A percentile compares a stretch with the other conserved stretches of the same genome.
Evolutionary conservation across 768 basidiomycete genomes (phyloP).

Genomic region (Tulasnella calospora): DNA sequence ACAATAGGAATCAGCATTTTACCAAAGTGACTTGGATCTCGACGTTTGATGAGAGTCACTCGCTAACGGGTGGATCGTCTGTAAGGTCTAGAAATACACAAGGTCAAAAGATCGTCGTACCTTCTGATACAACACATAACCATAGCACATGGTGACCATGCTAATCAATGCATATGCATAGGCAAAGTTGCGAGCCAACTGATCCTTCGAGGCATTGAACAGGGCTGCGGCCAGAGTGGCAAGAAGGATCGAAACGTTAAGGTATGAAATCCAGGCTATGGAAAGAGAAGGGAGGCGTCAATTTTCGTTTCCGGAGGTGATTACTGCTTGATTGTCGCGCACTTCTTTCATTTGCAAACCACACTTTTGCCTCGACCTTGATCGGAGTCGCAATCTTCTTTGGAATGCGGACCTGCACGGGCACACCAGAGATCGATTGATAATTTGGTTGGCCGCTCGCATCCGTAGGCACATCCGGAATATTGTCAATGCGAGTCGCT

Average conservation of each 20-base stretch:
- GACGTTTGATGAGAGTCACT: constrained; percentile 81
- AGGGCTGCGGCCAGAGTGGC: constrained; percentile 81
- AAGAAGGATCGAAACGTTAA: constrained; percentile 77
- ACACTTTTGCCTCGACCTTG: constrained; percentile 90
- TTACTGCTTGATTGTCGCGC: constrained; percentile 32
- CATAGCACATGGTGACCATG: constrained; percentile 72
- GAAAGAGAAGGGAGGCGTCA: neutral
- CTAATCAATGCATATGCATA: constrained; percentile 79
- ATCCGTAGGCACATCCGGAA: constrained; percentile 53
- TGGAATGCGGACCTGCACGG: constrained; percentile 64
- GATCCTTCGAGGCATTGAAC: constrained; percentile 76
- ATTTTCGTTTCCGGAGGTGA: neutral
- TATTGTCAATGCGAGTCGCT: constrained; percentile 68
- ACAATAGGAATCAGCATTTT: constrained; percentile 12
- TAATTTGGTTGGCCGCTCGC: constrained; percentile 58
- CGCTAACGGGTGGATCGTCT: constrained; percentile 41
- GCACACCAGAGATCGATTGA: constrained; percentile 61
- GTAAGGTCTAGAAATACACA: neutral
- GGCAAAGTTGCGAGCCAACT: constrained; percentile 68
- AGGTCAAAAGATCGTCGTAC: neutral
- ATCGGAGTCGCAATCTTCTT: constrained; percentile 78
- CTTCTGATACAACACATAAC: constrained; percentile 74
- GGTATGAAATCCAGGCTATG: constrained; percentile 87
- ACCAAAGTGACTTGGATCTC: constrained; percentile 91
- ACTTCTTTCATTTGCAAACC: constrained; percentile 97